Base-by-base conservation (phyloP, 2,329 filamentous ascomycete genomes). In the Furcasterigmium sp. region DNA sequence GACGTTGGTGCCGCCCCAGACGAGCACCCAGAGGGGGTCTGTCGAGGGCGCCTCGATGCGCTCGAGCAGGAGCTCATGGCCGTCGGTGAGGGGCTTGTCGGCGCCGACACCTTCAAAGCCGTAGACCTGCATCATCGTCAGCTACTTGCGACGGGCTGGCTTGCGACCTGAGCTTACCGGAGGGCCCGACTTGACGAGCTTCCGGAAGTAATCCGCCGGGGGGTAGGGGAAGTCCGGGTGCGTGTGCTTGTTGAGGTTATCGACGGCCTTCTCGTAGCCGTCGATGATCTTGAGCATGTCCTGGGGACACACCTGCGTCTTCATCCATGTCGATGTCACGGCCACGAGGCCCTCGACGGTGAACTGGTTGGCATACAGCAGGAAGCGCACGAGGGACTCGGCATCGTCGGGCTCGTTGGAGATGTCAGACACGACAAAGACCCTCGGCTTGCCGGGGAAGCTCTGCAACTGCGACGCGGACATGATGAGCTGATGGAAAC, bases 1-100 rank as follows among this genome's bases (percentile, higher is more conserved):
- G 2, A 70, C 66, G 43, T 75, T 77, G 13, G 70, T 67, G 11
- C 75, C 74, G 7, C 73, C 74, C 75, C 74, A 78, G 50, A 62
- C 63, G 1, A 75, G 61, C 6, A 77, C 57, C 70, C 72, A 78
- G 3, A 78, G 62, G 3, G 70, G 70, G 7, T 62, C 46, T 2
- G 73, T 53, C 17, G 38, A 40, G 28, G 38, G 28, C 8, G 49
- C 32, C 7, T 49, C 44, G 5, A 50, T 46, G 3, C 56, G 46
- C 29, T 58, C 45, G 2, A 63, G 59, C 2, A 78, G 65, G 1
- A 73, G 56, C 41, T 69, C 51, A 6, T 59, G 64, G 13, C 72
- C 73, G 18, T 62, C 56, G 23, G 55, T 61, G 3, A 60, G 50
- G 10, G 38, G 38, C 18, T 57, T 55, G 9, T 56, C 38, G 17